These are phyloP conservation scores for Pichia nakasei DNA, from an alignment of 805 yeast species.

Conservation along the genomic window DNA sequence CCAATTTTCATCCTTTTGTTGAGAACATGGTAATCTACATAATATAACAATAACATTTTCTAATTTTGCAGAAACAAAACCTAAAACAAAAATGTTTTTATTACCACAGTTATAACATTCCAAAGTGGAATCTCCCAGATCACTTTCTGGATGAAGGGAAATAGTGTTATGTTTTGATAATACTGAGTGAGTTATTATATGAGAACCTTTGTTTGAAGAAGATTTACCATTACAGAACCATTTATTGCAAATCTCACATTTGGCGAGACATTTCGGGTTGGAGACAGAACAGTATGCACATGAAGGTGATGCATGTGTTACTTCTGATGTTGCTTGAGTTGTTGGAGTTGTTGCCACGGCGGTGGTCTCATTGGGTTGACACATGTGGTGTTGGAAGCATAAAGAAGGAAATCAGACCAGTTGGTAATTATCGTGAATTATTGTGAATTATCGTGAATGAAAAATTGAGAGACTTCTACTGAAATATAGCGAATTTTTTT, in stretches of 20 bases:
- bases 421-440: too few species aligned
- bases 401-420: too few species aligned
- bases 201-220: conserved; percentile 43
- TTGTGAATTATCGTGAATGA: too few species aligned
- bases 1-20: conserved; percentile 69
- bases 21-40: conserved; percentile 86
- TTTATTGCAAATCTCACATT: conserved; percentile 66
- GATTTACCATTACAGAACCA: conserved; percentile 86
- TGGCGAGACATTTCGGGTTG: conserved; percentile 54
- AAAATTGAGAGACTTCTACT: too few species aligned
- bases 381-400: too few species aligned
- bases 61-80: conserved; percentile 79
- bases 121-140: conserved; percentile 75
- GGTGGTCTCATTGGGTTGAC: neutral
- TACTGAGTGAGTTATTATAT: conserved; percentile 79
- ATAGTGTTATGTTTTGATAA: conserved; percentile 69
- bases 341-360: too few species aligned
- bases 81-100: conserved; percentile 69
- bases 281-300: conserved; percentile 71
- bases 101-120: conserved; percentile 91
- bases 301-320: too few species aligned
- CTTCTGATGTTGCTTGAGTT: too few species aligned
- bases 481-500: too few species aligned
- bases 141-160: conserved; percentile 68
- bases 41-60: conserved; percentile 80